Evolutionary conservation across 305 asterid species (phyloP).

Genomic region (Solanum hybrid): DNA sequence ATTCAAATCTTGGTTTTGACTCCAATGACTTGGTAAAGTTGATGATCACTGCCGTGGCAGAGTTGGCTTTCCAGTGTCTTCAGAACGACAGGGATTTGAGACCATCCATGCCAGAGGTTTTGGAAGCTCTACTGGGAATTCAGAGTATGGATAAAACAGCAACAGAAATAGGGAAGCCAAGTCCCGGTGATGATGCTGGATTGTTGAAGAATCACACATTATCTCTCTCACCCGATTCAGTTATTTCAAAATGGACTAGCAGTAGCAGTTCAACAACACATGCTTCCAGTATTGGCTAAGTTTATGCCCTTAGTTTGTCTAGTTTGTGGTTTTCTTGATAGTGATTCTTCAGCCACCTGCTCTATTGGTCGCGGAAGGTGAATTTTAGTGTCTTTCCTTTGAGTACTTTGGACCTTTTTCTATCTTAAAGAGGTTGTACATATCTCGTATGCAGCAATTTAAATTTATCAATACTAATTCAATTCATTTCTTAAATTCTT

Average conservation of each 20-base stretch:
- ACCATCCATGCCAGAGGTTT: constrained; percentile 44
- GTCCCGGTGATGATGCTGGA: constrained; percentile 20
- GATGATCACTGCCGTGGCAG: constrained; percentile 38
- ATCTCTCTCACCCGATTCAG: constrained; percentile 22
- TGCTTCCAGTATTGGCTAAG: constrained; percentile 8
- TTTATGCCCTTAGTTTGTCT: not conserved
- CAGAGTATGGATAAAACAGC: constrained; percentile 17
- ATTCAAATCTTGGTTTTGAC: constrained; percentile 36
- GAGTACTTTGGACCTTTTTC: not conserved
- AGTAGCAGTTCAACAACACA: constrained; percentile 16
- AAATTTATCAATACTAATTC: not conserved
- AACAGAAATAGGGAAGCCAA: constrained; percentile 13
- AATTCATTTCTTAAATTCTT: not conserved
- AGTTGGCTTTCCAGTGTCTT: constrained; percentile 55
- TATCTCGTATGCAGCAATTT: not conserved
- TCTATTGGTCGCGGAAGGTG: not conserved
- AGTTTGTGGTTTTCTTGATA: not conserved
- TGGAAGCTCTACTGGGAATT: constrained; percentile 24
- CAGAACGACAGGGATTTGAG: constrained; percentile 47
- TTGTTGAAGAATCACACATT: constrained; percentile 6
- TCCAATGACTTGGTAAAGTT: constrained; percentile 24
- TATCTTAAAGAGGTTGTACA: not conserved
- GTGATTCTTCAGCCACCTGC: not conserved
- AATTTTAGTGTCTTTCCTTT: not conserved
- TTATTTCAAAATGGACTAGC: constrained; percentile 8